A percentile compares a stretch with the other conserved stretches of the same genome.
phyloP scores from a whole-genome alignment of 306 rosid genomes.

The Psophocarpus tetragonolobus region DNA sequence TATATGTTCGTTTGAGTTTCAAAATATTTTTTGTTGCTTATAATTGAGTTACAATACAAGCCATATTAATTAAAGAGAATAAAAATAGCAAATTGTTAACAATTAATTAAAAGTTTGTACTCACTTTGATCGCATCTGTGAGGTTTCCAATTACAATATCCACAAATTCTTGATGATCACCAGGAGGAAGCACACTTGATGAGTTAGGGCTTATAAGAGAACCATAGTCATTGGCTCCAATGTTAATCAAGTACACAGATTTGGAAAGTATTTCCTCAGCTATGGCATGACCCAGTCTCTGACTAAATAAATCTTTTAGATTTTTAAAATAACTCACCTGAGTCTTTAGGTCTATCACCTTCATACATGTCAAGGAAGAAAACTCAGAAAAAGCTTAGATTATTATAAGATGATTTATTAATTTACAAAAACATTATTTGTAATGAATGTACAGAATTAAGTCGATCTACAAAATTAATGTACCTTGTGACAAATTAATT shows the following conservation, averaged over 20 bases:
- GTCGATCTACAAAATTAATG: no score
- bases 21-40: no score
- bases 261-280: constrained; percentile 37
- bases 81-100: neutral
- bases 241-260: constrained; percentile 51
- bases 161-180: constrained; percentile 22
- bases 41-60: no score
- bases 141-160: constrained; percentile 51
- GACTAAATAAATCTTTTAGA: constrained; percentile 29
- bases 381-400: neutral
- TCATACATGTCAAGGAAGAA: neutral
- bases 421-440: no score
- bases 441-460: no score
- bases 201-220: neutral
- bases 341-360: constrained; percentile 48
- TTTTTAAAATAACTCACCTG: constrained; percentile 49
- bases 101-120: neutral
- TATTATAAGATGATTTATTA: neutral
- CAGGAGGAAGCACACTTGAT: neutral
- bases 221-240: constrained; percentile 47
- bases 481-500: no score
- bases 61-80: no score
- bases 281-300: constrained; percentile 40
- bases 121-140: constrained; percentile 41
- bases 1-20: no score